These are phyloP conservation scores for Clathrus columnatus DNA, from an alignment of 768 basidiomycete species.

Conservation along the genomic window DNA sequence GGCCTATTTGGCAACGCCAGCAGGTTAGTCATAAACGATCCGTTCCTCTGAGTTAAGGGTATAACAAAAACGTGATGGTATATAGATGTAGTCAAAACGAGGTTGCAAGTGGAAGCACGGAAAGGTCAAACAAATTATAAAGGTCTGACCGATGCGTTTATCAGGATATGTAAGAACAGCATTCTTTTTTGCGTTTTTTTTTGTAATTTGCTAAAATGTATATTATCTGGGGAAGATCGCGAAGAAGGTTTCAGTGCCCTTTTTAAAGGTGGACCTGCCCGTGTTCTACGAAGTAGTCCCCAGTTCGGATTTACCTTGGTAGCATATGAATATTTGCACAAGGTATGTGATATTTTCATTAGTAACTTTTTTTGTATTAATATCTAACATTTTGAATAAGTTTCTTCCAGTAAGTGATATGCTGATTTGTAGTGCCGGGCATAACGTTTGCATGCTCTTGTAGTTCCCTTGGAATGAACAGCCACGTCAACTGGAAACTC, in stretches of 20 bases:
- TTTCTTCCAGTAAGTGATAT: constrained; percentile 21
- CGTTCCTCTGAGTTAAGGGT: background rate
- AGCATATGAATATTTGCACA: constrained; percentile 66
- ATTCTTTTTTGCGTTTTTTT: background rate
- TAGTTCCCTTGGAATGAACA: constrained; percentile 79
- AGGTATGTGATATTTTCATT: constrained; percentile 32
- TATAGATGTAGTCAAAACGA: constrained; percentile 93
- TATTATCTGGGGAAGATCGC: constrained; percentile 38
- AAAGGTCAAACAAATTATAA: constrained; percentile 89
- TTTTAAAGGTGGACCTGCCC: constrained; percentile 88
- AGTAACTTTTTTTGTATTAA: background rate
- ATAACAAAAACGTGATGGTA: constrained; percentile 15
- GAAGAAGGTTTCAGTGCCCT: constrained; percentile 87
- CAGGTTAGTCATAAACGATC: constrained; percentile 48
- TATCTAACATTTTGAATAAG: constrained; percentile 12
- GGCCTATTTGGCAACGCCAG: constrained; percentile 86
- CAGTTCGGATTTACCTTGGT: constrained; percentile 93
- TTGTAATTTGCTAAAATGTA: background rate
- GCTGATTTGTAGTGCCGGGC: constrained; percentile 3
- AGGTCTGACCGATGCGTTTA: constrained; percentile 81
- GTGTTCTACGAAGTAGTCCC: constrained; percentile 79
- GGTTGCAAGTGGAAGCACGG: constrained; percentile 86
- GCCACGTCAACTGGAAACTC: constrained; percentile 59
- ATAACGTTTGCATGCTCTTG: constrained; percentile 15
- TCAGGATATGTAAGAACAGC: constrained; percentile 68